Evolutionary conservation across 164 flowering plant genomes (phyloP).

Genomic region (Dillenia turbinata): DNA sequence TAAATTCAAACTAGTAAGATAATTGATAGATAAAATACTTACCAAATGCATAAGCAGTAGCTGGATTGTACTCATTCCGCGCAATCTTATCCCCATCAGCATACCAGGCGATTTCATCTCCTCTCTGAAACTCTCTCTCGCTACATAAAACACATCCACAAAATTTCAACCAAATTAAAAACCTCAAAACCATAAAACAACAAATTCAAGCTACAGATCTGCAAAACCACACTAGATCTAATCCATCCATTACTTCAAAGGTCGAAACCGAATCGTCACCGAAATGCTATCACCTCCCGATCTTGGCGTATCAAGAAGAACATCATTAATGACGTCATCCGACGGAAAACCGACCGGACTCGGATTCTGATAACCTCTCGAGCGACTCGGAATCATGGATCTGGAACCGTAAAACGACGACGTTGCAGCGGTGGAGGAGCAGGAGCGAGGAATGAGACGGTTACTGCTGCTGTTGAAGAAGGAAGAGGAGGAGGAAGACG

Average conservation of each 20-base stretch:
- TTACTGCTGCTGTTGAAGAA: constrained; percentile 43
- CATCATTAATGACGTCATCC: constrained; percentile 50
- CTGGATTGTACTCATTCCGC: constrained; percentile 80
- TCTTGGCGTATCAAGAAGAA: constrained; percentile 46
- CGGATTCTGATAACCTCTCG: constrained; percentile 21
- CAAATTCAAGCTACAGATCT: constrained; percentile 31
- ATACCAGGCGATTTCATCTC: constrained; percentile 95
- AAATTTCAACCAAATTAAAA: constrained; percentile 14
- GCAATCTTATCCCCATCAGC: constrained; percentile 92
- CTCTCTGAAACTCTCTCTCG: constrained; percentile 85
- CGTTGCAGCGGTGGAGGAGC: constrained; percentile 43
- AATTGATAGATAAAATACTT: constrained; percentile 2
- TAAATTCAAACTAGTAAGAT: too few species aligned
- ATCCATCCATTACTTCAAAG: constrained; percentile 62
- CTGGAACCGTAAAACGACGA: constrained; percentile 58
- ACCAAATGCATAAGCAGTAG: constrained; percentile 94
- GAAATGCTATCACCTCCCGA: constrained; percentile 78
- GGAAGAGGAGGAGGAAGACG: constrained; percentile 70
- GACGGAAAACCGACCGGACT: constrained; percentile 42
- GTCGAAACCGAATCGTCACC: constrained; percentile 89
- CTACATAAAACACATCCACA: constrained; percentile 38
- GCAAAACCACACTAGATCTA: constrained; percentile 38
- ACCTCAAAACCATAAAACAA: constrained; percentile 13
- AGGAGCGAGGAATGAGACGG: constrained; percentile 63
- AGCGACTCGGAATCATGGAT: constrained; percentile 60